Evolutionary conservation across 257 asterid species (phyloP).

Genomic region (Rhazya stricta): DNA sequence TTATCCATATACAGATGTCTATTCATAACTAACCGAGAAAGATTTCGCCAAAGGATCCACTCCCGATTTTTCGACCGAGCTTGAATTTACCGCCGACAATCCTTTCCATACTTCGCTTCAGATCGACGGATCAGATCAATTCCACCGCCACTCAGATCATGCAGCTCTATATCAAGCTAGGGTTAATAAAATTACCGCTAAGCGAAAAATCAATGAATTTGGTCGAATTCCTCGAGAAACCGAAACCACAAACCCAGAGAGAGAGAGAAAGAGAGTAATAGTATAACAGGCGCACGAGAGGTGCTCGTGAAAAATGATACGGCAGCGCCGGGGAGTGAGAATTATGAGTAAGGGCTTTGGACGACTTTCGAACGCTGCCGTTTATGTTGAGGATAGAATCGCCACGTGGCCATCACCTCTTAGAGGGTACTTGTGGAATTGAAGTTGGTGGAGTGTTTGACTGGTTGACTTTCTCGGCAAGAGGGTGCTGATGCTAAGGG

Average conservation of each 20-base stretch:
- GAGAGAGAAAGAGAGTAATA: neutral
- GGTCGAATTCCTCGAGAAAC: neutral
- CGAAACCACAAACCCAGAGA: neutral
- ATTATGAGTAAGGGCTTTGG: neutral
- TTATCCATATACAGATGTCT: neutral
- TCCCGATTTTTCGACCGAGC: slow-evolving; percentile 80
- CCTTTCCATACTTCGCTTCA: slow-evolving; percentile 27
- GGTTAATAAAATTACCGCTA: neutral
- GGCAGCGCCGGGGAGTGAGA: neutral
- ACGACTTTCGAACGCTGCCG: neutral
- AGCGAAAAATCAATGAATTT: neutral
- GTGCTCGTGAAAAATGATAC: neutral
- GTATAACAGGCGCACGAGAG: neutral
- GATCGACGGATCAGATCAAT: slow-evolving; percentile 12
- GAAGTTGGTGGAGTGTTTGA: slow-evolving; percentile 19
- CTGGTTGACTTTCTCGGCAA: slow-evolving; percentile 1
- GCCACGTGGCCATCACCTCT: slow-evolving; percentile 29
- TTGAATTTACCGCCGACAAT: slow-evolving; percentile 74
- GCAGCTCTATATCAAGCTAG: slow-evolving; percentile 1
- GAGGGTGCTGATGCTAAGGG: neutral
- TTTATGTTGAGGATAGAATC: slow-evolving; percentile 6
- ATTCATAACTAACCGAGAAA: slow-evolving; percentile 46
- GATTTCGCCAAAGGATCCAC: slow-evolving; percentile 86
- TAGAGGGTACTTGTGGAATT: slow-evolving; percentile 30
- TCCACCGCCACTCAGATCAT: slow-evolving; percentile 1